phyloP scores from a whole-genome alignment of 305 asterid genomes.

The Fraxinus albicans region DNA sequence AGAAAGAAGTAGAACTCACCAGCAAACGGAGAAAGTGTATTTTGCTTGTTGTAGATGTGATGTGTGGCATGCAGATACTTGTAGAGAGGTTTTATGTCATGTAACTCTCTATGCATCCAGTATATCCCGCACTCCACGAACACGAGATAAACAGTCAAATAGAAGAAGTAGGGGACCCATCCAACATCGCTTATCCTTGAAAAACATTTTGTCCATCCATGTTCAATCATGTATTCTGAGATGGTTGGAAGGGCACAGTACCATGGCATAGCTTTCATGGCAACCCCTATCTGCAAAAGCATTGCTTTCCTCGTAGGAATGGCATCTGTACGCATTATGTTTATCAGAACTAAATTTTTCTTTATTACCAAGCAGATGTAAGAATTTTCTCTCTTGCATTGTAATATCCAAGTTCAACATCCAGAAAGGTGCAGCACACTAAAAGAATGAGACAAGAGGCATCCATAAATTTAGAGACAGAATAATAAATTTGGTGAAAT shows the following conservation, averaged over 20 bases:
- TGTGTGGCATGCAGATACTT: slow-evolving; percentile 91
- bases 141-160: slow-evolving; percentile 54
- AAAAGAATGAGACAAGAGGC: background rate
- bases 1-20: slow-evolving; percentile 46
- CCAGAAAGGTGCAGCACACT: background rate
- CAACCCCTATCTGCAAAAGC: slow-evolving; percentile 90
- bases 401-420: background rate
- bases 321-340: slow-evolving; percentile 56
- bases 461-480: background rate
- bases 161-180: slow-evolving; percentile 46
- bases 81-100: slow-evolving; percentile 91
- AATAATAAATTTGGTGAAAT: background rate
- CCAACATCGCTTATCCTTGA: slow-evolving; percentile 72
- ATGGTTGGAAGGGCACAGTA: slow-evolving; percentile 72
- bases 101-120: slow-evolving; percentile 95
- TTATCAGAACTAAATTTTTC: slow-evolving; percentile 23
- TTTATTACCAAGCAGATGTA: background rate
- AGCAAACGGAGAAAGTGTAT: slow-evolving; percentile 96
- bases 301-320: slow-evolving; percentile 83
- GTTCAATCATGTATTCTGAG: slow-evolving; percentile 90
- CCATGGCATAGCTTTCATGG: slow-evolving; percentile 99
- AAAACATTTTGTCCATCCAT: slow-evolving; percentile 84
- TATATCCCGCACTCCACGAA: slow-evolving; percentile 92
- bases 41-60: slow-evolving; percentile 97
- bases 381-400: background rate